A percentile compares a stretch with the other conserved stretches of the same genome.
These are phyloP conservation scores for Aspergillus clavatus DNA, from an alignment of 2,329 filamentous ascomycete species.

Conservation along the genomic window DNA sequence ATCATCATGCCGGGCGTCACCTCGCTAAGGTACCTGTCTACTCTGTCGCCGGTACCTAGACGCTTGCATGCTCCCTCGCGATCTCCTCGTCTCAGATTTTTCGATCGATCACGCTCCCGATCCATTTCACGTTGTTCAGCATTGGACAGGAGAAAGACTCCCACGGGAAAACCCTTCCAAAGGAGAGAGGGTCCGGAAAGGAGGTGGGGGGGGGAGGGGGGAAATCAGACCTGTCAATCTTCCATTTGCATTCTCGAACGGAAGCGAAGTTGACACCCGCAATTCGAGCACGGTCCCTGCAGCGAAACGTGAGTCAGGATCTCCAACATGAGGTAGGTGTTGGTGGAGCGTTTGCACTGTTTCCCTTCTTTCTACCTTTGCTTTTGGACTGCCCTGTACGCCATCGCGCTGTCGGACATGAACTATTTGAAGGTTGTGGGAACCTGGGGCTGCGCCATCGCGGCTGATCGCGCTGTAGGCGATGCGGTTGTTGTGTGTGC, in stretches of 20 bases:
- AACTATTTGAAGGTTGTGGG: not conserved
- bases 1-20: no score
- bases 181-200: no score
- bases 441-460: not conserved
- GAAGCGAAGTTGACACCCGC: slow-evolving; percentile 3
- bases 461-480: not conserved
- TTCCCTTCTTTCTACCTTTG: slow-evolving; percentile 1
- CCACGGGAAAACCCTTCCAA: not conserved
- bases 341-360: slow-evolving; percentile 7
- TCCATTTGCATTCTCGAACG: slow-evolving; percentile 5
- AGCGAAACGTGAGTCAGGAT: slow-evolving; percentile 14
- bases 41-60: no score
- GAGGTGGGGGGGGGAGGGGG: no score
- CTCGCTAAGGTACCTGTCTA: no score
- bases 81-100: no score
- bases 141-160: slow-evolving; percentile 1
- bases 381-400: not conserved
- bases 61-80: no score
- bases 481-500: not conserved
- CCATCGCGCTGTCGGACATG: not conserved
- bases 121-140: not conserved
- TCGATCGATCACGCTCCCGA: not conserved
- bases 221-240: slow-evolving; percentile 13
- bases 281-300: slow-evolving; percentile 7
- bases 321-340: not conserved